Evolutionary conservation across 139 green algal genomes (phyloP), one percentile per base, ranked within the genome.

Genomic region (Chlorella sp.): DNA sequence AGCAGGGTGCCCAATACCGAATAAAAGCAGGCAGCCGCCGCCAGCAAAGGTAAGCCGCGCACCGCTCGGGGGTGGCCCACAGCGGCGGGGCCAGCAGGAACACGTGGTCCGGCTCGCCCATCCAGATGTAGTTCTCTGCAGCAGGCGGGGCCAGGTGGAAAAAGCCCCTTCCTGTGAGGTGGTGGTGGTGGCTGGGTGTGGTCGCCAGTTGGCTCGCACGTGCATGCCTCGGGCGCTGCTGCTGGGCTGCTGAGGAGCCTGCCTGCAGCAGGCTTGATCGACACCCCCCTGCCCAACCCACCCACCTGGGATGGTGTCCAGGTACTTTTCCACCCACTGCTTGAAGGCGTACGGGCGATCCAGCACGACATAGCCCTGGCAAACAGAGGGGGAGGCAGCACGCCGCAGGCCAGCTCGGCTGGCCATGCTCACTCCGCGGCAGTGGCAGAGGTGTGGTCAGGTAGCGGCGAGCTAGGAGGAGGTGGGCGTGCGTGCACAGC

Each of bases 31-130:
- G 51, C 51, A 26, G 51, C 51, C 9, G 51, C 51, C 24, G 16
- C 9, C 51, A 11, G 2, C 2, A 3, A 24, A 60, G 46, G 11
- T 16, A 11, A 24, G 51, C 51, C 14, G 14, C 51, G 13, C 56
- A 86, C 75, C 56, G 77, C 0, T 73, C 84, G 22, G 87, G 82
- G 22, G 87, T 91, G 44, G 88, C 88, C 76, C 84, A 90, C 36
- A 93, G 88, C 40, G 94, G 93, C 36, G 94, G 86, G 26, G 94
- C 90, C 24, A 60, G 85, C 34, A 97, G n/a, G 80, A 96, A 92
- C 2, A 96, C 74, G 87, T 97, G 94, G 80, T 97, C 94, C 2
- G 94, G 94, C 81, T 97, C 94, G 0, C 87, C 84, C 93, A 97
- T 96, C 44, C 95, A 83, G 14, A 97, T 84, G 84, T 94, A 96